Base-by-base conservation (phyloP, 345 rosid genomes). In the Carallia pectinifolia region DNA sequence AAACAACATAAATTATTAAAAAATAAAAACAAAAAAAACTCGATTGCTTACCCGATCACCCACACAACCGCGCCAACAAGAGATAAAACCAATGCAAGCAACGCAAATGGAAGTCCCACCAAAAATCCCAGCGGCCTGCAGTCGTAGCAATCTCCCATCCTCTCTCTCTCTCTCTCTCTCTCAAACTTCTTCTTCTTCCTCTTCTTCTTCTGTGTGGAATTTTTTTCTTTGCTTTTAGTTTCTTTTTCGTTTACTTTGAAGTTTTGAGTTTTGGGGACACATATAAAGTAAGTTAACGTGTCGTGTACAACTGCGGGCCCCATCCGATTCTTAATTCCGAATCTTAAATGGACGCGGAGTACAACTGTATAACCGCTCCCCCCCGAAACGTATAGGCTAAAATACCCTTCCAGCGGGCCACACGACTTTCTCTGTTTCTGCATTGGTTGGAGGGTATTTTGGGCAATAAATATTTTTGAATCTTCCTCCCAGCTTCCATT, bases 101-200 rank as follows among this genome's bases (percentile, higher is more conserved):
- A 75, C 38, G 93, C 97, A 69, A 92, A 90, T 6, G 98, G 97
- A 17, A 92, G 80, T 9, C 96, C 96, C 7, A 92, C 0, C 72
- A 89, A 83, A 85, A 92, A 92, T 53, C 98, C 98, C 18, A 92
- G 61, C 30, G 95, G 96, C 72, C 95, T 86, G 80, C 50, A 44
- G 15, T 44, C 50, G 50, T 44, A 44, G 50, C 98, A 92, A 27
- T 88, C 89, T 55, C 82, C 89, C 90, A 86, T 88, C 61, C 34
- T 50, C 63, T 59, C 67, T 19, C 64, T 29, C 7, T 29, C 50
- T 12, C 44, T 39, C 10, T 39, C 44, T 7, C 3, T 44, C 50
- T 44, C 50, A 13, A 44, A 44, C 48, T 44, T 44, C 15, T 44
- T 12, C 48, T 37, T 56, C 31, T 33, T 2, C 4, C 7, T 52